Evolutionary conservation across 2,329 filamentous ascomycete genomes (phyloP), one percentile per base, ranked within the genome.

Genomic region (Microdochium paspali): DNA sequence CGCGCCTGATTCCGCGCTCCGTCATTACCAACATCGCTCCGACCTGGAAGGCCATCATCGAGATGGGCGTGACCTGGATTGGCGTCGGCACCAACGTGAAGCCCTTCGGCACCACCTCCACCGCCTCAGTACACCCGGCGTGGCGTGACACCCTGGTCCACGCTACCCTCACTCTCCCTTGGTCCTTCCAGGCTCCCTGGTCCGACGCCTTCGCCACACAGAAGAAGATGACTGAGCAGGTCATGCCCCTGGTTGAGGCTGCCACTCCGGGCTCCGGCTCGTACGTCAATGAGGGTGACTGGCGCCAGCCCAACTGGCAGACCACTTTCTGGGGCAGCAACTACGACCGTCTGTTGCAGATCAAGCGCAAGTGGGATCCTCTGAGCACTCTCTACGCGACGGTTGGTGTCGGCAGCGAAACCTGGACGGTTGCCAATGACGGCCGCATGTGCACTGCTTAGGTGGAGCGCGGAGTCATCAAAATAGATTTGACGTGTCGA

Each of bases 341-440:
- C 44, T 69, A 70, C 46, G 45, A 49, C 1, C 48, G 52, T 3
- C 49, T 70, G 31, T 24, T 60, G 13, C 44, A 25, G 0, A 58
- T 75, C 24, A 76, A 76, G 62, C 51, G 62, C 10, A 64, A 59
- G 45, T 72, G 67, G 53, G 73, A 72, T 55, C 57, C 66, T 4
- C 24, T 59, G 2, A 56, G 54, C 2, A 24, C 73, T 1, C 70
- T 68, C 25, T 68, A 69, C 44, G 68, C 65, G 15, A 58, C 55
- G 2, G 64, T 61, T 0, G 65, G 58, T 10, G 69, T 73, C 2
- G 71, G 70, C 0, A 69, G 65, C 51, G 68, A 73, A 12, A 54
- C 53, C 4, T 74, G 68, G 68, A 53, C 50, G 2, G 61, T 68
- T 12, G 57, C 54, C 6, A 58, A 55, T 3, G 50, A 60, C 45